Percentiles rank a stretch among this genome's conserved stretches.
Conservation (phyloP, 2,329 filamentous ascomycete genomes). For the Botrytis medusae region DNA sequence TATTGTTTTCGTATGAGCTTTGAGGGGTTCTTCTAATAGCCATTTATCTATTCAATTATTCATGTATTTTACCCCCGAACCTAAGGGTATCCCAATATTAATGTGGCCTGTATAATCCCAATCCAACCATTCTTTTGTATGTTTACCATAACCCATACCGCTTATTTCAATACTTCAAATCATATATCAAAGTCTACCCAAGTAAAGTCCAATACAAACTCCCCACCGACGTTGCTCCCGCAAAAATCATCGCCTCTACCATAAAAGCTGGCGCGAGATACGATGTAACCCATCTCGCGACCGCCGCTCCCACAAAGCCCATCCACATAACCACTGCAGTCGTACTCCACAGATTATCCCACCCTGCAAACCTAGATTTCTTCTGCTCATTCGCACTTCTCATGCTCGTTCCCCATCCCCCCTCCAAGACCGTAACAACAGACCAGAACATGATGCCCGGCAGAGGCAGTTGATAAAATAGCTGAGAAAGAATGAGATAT, state of each 20-base stretch:
- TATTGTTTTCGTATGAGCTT: neutral
- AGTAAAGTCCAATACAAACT: slow-evolving; percentile 22
- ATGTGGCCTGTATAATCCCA: neutral
- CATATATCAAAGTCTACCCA: slow-evolving; percentile 4
- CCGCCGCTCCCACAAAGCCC: slow-evolving; percentile 27
- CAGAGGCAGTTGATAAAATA: slow-evolving; percentile 41
- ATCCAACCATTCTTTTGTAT: neutral
- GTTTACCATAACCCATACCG: neutral
- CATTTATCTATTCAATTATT: neutral
- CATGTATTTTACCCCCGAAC: neutral
- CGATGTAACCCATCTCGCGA: slow-evolving; percentile 16
- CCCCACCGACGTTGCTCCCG: slow-evolving; percentile 13
- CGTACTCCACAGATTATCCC: slow-evolving; percentile 26
- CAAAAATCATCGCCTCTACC: slow-evolving; percentile 24
- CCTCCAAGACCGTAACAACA: slow-evolving; percentile 40
- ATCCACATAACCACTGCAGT: slow-evolving; percentile 26
- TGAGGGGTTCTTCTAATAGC: neutral
- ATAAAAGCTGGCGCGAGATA: slow-evolving; percentile 22
- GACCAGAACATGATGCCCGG: slow-evolving; percentile 43
- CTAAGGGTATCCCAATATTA: neutral
- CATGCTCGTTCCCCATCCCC: slow-evolving; percentile 43
- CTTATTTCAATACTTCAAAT: neutral
- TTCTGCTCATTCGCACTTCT: slow-evolving; percentile 36
- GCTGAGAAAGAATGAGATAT: slow-evolving; percentile 23
- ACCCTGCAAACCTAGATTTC: slow-evolving; percentile 25